A percentile compares a stretch with the other conserved stretches of the same genome.
These are phyloP conservation scores for Epichloe sylvatica DNA, from an alignment of 2,329 filamentous ascomycete genomes.

Conservation along the genomic window DNA sequence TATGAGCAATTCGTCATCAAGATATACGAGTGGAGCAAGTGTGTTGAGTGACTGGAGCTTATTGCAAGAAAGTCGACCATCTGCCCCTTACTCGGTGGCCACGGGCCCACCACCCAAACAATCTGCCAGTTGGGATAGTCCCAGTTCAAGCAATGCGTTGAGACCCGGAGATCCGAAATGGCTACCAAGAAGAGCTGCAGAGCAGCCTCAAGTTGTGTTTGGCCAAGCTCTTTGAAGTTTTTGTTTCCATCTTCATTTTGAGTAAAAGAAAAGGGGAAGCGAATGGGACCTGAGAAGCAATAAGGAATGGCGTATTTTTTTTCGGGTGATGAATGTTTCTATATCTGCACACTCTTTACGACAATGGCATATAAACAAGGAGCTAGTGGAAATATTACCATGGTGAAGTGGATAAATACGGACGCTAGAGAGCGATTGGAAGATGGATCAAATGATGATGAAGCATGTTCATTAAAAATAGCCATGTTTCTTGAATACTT, in stretches of 20 bases:
- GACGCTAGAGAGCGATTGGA: no score
- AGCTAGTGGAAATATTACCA: background rate
- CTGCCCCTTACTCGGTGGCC: background rate
- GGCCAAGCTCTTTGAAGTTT: slow-evolving; percentile 1
- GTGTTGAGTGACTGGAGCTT: slow-evolving; percentile 32
- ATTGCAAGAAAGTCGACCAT: slow-evolving; percentile 5
- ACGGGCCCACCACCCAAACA: background rate
- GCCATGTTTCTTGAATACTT: no score
- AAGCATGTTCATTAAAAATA: no score
- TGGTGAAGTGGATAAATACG: no score
- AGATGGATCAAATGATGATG: no score
- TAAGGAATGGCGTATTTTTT: background rate
- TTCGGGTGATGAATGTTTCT: background rate
- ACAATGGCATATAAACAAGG: background rate
- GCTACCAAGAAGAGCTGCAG: background rate
- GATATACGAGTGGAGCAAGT: slow-evolving; percentile 38
- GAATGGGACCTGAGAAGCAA: background rate
- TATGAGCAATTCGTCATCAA: slow-evolving; percentile 23
- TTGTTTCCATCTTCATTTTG: background rate
- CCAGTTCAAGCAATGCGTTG: background rate
- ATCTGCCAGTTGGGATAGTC: background rate
- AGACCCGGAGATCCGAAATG: no score
- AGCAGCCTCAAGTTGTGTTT: background rate
- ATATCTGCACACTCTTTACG: background rate
- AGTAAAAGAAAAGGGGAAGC: no score